Conservation (phyloP, 345 rosid genomes). For the Eutrema japonicum region DNA sequence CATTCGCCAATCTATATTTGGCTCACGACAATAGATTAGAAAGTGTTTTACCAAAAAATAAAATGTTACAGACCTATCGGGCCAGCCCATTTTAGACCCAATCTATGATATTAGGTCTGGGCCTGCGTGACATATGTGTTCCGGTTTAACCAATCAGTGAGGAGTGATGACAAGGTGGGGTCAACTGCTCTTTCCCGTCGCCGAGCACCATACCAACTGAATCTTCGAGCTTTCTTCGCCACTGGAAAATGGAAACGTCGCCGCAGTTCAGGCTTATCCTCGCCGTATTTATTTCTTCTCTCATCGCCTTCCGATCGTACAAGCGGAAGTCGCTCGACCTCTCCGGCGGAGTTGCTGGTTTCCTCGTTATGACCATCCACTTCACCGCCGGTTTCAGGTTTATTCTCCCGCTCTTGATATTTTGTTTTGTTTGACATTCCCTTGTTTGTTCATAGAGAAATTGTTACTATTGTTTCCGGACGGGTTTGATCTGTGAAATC, state of each 20-base stretch:
- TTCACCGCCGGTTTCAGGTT: slow-evolving; percentile 75
- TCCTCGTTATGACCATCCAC: slow-evolving; percentile 75
- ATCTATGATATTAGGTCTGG: not conserved
- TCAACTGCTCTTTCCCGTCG: slow-evolving; percentile 26
- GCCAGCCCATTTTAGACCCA: slow-evolving; percentile 31
- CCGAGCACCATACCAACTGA: slow-evolving; percentile 11
- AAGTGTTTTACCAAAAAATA: not conserved
- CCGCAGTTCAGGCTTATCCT: slow-evolving; percentile 49
- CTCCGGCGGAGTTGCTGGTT: slow-evolving; percentile 83
- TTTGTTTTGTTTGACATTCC: not conserved
- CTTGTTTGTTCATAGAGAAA: not conserved
- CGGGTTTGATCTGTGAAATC: slow-evolving; percentile 8
- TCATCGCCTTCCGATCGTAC: slow-evolving; percentile 71
- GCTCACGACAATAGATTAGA: not conserved
- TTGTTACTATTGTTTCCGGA: not conserved
- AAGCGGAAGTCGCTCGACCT: slow-evolving; percentile 74
- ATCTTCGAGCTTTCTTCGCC: slow-evolving; percentile 14
- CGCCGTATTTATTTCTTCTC: slow-evolving; percentile 57
- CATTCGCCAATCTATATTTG: not conserved
- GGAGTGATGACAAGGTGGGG: slow-evolving; percentile 13
- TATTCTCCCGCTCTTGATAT: not conserved
- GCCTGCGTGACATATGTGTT: not conserved
- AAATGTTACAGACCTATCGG: not conserved
- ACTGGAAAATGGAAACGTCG: slow-evolving; percentile 47
- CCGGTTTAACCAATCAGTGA: slow-evolving; percentile 11